Conservation (phyloP, 305 asterid genomes). For the Fraxinus latifolia region DNA sequence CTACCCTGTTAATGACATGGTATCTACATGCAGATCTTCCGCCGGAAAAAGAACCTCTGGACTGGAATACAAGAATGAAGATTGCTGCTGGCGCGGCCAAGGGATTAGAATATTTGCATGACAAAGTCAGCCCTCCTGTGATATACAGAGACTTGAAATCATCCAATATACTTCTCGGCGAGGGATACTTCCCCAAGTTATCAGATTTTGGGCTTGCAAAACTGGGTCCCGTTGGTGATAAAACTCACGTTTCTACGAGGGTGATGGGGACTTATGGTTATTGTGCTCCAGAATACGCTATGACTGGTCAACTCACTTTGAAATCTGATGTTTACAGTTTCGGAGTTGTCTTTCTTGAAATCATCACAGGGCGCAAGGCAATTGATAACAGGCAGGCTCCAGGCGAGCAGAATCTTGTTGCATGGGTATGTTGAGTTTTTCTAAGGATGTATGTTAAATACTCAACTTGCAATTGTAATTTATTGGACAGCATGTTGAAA, state of each 20-base stretch:
- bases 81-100: constrained; percentile 96
- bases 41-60: constrained; percentile 63
- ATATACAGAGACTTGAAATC: constrained; percentile 83
- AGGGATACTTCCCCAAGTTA: constrained; percentile 71
- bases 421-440: constrained; percentile 63
- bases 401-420: constrained; percentile 89
- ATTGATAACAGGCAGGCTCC: constrained; percentile 58
- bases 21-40: constrained; percentile 52
- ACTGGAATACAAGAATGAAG: constrained; percentile 89
- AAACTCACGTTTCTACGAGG: constrained; percentile 88
- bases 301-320: constrained; percentile 92
- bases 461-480: not conserved
- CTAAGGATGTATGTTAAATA: not conserved
- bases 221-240: constrained; percentile 89
- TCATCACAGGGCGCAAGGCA: constrained; percentile 89
- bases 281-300: constrained; percentile 93
- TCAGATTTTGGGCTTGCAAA: constrained; percentile 95
- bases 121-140: constrained; percentile 91
- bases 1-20: not conserved
- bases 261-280: constrained; percentile 97
- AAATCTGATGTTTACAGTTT: constrained; percentile 91
- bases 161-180: constrained; percentile 84
- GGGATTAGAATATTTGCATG: constrained; percentile 86
- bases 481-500: not conserved
- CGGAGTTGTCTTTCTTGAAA: constrained; percentile 87